Base-by-base conservation (phyloP, 306 rosid genomes). In the Vigna angularis region DNA sequence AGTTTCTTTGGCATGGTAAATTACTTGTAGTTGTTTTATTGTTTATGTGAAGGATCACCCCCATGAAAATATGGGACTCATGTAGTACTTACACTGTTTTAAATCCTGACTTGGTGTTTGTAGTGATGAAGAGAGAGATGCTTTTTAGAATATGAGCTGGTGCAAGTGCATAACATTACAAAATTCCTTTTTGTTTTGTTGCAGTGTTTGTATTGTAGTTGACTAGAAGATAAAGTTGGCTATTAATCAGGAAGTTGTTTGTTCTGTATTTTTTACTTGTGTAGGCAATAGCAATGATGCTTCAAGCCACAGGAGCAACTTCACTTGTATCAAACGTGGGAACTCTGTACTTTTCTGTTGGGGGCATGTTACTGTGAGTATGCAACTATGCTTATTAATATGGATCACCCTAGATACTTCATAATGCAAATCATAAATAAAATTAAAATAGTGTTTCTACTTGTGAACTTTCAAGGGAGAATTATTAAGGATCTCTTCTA, bases 1-100 rank as follows among this genome's bases (percentile, higher is more conserved):
- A 95, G 98, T 88, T 95, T 95, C 83, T 82, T 87, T 47, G 97
- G 98, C 87, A 95, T 95, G 98, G 98, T 95, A 94, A 87, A 48
- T 73, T 44, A 57, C 61, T 52, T 68, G 67, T 68, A 42, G 55
- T 73, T 73, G 26, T 61, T 48, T 22, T 66, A 42, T 64, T 38
- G 24, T 8, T 36, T 45, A 45, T 45, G 50, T 10, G 5, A 45
- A 45, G 28, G 49, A 24, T 65, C 82, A 48, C 38, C 50, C 78
- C n/a, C 76, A 58, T 58, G 49, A 48, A 26, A 53, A 24, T 78
- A 74, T 80, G n/a, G 45, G 24, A 40, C 38, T 63, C 50, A 3
- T 9, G 77, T 24, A 45, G 55, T 38, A 26, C n/a, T 59, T 50
- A 40, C 49, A 40, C 56, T 66, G 22, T 51, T 78, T 67, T 26